Evolutionary conservation across 805 yeast genomes (phyloP).

Genomic region (Teunomyces pallodes): DNA sequence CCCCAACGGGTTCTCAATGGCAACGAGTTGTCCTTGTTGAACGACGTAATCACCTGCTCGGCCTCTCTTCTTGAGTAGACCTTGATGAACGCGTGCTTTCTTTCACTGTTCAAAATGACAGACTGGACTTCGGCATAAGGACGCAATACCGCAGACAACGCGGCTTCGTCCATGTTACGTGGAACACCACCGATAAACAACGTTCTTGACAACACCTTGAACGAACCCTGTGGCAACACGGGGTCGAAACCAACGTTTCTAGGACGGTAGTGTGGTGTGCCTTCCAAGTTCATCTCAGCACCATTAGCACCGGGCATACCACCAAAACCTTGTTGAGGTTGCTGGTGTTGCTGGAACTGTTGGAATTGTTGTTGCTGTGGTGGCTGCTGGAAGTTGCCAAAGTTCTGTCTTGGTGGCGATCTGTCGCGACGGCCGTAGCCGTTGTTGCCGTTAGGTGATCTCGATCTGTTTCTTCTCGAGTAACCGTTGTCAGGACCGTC

Average conservation of each 20-base stretch:
- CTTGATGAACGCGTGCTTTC: slow-evolving; percentile 95
- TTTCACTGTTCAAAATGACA: slow-evolving; percentile 78
- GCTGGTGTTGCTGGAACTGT: slow-evolving; percentile 13
- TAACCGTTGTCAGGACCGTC: slow-evolving; percentile 30
- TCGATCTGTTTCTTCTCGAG: slow-evolving; percentile 51
- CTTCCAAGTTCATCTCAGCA: slow-evolving; percentile 66
- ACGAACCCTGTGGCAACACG: slow-evolving; percentile 68
- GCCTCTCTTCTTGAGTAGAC: slow-evolving; percentile 92
- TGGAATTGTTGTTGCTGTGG: slow-evolving; percentile 11
- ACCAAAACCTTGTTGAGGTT: slow-evolving; percentile 6
- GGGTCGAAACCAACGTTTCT: slow-evolving; percentile 69
- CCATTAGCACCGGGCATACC: slow-evolving; percentile 1
- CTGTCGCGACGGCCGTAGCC: slow-evolving; percentile 21
- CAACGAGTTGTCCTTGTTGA: slow-evolving; percentile 63
- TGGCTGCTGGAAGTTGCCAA: slow-evolving; percentile 8
- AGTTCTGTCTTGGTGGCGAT: slow-evolving; percentile 24
- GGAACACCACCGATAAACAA: slow-evolving; percentile 94
- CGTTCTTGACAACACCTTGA: slow-evolving; percentile 86
- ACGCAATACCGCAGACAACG: slow-evolving; percentile 65
- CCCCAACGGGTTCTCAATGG: slow-evolving; percentile 94
- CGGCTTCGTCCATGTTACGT: slow-evolving; percentile 71
- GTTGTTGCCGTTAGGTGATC: slow-evolving; percentile 43
- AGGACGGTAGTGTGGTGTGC: slow-evolving; percentile 75
- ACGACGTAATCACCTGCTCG: slow-evolving; percentile 70
- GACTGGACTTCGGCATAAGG: slow-evolving; percentile 93